phyloP scores from a whole-genome alignment of 768 basidiomycete genomes.

The Macrolepiota fuliginosa region DNA sequence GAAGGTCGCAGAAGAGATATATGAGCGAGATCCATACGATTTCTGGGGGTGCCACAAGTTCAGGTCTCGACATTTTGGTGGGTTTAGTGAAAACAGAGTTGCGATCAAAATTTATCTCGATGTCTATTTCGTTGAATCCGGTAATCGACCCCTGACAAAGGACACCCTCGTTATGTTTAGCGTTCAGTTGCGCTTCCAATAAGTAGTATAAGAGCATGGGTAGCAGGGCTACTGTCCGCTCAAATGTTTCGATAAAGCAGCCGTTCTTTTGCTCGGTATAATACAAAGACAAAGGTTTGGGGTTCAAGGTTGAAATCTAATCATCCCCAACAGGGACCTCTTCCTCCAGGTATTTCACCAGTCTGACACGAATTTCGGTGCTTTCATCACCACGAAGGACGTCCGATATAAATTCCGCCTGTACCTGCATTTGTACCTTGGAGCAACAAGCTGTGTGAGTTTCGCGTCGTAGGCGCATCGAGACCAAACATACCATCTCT shows the following conservation, averaged over 20 bases:
- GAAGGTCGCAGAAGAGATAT: neutral
- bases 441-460: conserved; percentile 10
- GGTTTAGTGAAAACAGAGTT: conserved; percentile 10
- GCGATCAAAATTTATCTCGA: conserved; percentile 24
- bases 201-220: too few species aligned
- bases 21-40: conserved; percentile 54
- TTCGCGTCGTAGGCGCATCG: neutral
- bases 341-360: conserved; percentile 93
- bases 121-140: neutral
- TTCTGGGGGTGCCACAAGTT: conserved; percentile 86
- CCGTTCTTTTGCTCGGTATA: neutral
- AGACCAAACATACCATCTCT: conserved; percentile 77
- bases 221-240: neutral
- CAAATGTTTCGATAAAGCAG: neutral
- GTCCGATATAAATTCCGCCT: conserved; percentile 86
- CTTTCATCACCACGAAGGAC: conserved; percentile 89
- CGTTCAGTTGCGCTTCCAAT: neutral
- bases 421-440: conserved; percentile 97
- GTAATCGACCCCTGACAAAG: neutral
- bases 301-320: conserved; percentile 31
- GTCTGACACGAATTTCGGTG: conserved; percentile 89
- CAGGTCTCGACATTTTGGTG: conserved; percentile 75
- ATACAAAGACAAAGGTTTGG: neutral
- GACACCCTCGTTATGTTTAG: neutral
- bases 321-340: conserved; percentile 94